Conservation (phyloP, 345 rosid genomes). For the Laguncularia racemosa region DNA sequence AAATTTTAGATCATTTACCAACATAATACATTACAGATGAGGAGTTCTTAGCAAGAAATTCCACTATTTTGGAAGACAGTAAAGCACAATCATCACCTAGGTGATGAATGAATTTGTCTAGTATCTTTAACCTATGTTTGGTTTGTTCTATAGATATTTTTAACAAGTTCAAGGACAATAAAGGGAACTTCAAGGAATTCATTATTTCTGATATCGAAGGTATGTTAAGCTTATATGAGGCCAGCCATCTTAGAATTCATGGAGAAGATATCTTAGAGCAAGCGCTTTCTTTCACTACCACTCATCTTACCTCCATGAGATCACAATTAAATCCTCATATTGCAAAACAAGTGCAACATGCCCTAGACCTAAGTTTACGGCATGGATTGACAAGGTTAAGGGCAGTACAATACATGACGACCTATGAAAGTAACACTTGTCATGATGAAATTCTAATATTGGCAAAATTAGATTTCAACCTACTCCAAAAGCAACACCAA, state of each 20-base stretch:
- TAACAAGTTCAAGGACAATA: slow-evolving; percentile 8
- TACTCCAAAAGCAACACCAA: slow-evolving; percentile 4
- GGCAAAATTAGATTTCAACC: slow-evolving; percentile 13
- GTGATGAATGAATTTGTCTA: background rate
- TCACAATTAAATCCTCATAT: background rate
- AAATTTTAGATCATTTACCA: too few relatives aligned
- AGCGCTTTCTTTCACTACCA: slow-evolving; percentile 6
- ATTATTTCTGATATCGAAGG: slow-evolving; percentile 10
- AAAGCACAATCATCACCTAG: background rate
- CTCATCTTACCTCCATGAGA: background rate
- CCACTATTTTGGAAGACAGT: background rate
- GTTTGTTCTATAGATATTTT: slow-evolving; percentile 12
- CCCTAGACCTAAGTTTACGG: slow-evolving; percentile 6
- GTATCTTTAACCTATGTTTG: background rate
- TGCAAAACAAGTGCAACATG: slow-evolving; percentile 1
- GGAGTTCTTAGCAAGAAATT: too few relatives aligned
- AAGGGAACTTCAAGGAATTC: slow-evolving; percentile 9
- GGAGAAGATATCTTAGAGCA: slow-evolving; percentile 15
- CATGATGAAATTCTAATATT: background rate
- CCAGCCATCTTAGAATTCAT: slow-evolving; percentile 12
- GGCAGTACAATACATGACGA: slow-evolving; percentile 6
- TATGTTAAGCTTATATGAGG: slow-evolving; percentile 19
- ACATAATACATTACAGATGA: too few relatives aligned
- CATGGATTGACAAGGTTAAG: slow-evolving; percentile 10
- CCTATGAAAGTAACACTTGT: background rate